These are phyloP conservation scores for Aspergillus ustus DNA, from an alignment of 2,329 filamentous ascomycete genomes.

Conservation along the genomic window DNA sequence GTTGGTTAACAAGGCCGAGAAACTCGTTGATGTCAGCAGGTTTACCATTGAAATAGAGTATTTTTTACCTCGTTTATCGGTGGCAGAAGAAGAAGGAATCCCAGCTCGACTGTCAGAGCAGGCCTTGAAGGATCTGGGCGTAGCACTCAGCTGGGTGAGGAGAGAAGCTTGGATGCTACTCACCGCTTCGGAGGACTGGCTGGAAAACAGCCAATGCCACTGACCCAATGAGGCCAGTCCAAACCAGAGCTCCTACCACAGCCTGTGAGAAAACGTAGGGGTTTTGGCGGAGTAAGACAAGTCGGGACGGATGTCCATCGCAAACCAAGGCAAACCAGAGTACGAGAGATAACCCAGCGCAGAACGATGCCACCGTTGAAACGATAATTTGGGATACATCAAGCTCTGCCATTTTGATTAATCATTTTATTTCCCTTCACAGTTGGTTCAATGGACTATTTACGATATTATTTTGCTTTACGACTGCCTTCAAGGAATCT, in stretches of 20 bases:
- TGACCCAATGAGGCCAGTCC: not conserved
- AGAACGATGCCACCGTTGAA: too few species aligned
- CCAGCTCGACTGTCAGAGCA: not conserved
- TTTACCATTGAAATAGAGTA: not conserved
- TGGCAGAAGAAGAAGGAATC: not conserved
- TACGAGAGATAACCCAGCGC: too few species aligned
- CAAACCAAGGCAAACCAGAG: not conserved
- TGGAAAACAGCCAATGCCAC: not conserved
- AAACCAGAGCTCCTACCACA: not conserved
- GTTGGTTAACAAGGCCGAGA: not conserved
- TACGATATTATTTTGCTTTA: too few species aligned
- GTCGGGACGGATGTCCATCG: not conserved
- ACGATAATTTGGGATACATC: too few species aligned
- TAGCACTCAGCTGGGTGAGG: too few species aligned
- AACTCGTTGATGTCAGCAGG: not conserved
- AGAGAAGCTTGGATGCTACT: too few species aligned
- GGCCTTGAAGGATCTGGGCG: not conserved
- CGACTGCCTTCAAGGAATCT: too few species aligned
- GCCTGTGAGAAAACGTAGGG: slow-evolving; percentile 1
- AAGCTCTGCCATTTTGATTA: too few species aligned
- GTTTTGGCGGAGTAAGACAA: not conserved
- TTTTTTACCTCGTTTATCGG: not conserved
- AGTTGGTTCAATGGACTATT: too few species aligned
- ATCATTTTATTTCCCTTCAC: too few species aligned
- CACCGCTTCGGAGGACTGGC: too few species aligned